Conservation (phyloP, 148 eudicot genomes). For the Vaccinium corymbosum region DNA sequence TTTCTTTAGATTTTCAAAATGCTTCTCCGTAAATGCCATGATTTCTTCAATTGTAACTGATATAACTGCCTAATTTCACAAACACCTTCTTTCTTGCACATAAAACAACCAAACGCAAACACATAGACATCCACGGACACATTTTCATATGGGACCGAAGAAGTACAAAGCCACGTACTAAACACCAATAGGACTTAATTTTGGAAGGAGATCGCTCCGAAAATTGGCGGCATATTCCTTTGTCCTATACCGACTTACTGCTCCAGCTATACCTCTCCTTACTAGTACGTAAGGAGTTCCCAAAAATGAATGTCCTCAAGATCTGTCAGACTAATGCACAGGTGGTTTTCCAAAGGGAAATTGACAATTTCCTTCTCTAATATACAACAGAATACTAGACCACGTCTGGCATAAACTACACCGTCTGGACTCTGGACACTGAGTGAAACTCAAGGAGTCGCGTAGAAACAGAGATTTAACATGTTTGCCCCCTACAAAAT, state of each 20-base stretch:
- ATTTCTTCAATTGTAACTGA: background rate
- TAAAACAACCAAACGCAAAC: background rate
- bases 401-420: background rate
- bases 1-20: background rate
- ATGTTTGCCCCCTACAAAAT: background rate
- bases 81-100: background rate
- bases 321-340: background rate
- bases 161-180: background rate
- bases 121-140: background rate
- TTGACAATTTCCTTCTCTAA: background rate
- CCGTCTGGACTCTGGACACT: background rate
- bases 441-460: background rate
- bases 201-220: background rate
- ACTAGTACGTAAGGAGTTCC: background rate
- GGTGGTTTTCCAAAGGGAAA: background rate
- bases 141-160: background rate
- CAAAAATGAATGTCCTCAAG: background rate
- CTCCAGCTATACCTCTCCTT: background rate
- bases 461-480: background rate
- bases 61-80: background rate
- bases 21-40: background rate
- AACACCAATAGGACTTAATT: constrained; percentile 1
- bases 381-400: background rate
- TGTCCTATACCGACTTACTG: background rate
- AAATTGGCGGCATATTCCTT: background rate